phyloP scores from a whole-genome alignment of 345 rosid genomes.

The Camelina sativa region DNA sequence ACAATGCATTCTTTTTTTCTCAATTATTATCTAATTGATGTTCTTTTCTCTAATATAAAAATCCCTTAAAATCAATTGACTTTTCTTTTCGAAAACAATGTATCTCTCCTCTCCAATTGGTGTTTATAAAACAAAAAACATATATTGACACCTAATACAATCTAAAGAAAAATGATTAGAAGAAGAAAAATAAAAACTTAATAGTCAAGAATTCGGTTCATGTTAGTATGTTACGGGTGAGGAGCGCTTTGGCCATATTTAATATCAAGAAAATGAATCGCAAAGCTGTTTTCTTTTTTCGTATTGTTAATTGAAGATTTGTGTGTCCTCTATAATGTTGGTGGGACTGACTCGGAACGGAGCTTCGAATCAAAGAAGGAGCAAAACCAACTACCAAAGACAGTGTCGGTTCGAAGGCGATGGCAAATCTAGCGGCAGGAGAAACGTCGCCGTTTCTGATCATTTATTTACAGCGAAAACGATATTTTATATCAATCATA shows the following conservation, averaged over 20 bases:
- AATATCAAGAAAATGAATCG: not conserved
- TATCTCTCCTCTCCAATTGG: not conserved
- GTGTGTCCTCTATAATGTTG: constrained; percentile 6
- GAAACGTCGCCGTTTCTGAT: constrained; percentile 45
- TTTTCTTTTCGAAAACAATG: not conserved
- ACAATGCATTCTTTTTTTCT: constrained; percentile 25
- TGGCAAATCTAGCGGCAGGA: constrained; percentile 52
- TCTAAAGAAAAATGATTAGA: not conserved
- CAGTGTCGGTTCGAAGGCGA: constrained; percentile 52
- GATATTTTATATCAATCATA: constrained; percentile 26
- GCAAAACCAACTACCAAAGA: constrained; percentile 36
- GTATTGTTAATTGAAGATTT: constrained; percentile 5
- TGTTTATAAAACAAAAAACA: constrained; percentile 6
- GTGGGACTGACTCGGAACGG: constrained; percentile 32
- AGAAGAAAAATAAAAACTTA: not conserved
- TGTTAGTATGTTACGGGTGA: not conserved
- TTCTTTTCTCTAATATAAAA: constrained; percentile 27
- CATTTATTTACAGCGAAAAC: constrained; percentile 15
- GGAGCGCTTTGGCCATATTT: constrained; percentile 18
- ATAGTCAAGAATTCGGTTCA: constrained; percentile 11
- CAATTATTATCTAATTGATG: constrained; percentile 33
- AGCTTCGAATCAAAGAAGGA: constrained; percentile 45
- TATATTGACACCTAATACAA: not conserved
- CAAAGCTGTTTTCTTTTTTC: not conserved
- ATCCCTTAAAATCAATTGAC: not conserved